A percentile compares a stretch with the other conserved stretches of the same genome.
These are phyloP conservation scores for Cyclotella kingstonii DNA, from an alignment of 108 stramenopile species.

Conservation along the genomic window DNA sequence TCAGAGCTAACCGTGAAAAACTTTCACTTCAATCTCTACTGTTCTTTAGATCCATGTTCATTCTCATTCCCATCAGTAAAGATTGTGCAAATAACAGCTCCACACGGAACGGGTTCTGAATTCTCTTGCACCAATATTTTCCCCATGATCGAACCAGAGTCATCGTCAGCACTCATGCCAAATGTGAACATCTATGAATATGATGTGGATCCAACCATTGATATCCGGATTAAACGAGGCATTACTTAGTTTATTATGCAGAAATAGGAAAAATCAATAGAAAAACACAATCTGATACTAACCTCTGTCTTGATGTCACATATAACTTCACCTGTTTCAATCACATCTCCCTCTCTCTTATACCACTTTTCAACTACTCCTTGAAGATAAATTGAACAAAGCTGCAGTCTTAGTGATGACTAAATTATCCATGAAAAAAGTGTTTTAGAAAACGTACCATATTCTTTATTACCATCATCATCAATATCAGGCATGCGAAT, in stretches of 20 bases:
- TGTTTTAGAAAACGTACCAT: neutral
- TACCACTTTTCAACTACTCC: constrained; percentile 42
- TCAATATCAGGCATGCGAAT: constrained; percentile 35
- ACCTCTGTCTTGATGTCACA: constrained; percentile 44
- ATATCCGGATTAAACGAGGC: neutral
- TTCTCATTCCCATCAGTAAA: constrained; percentile 21
- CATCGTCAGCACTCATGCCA: constrained; percentile 45
- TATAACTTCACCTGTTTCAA: constrained; percentile 31
- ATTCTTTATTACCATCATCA: constrained; percentile 19
- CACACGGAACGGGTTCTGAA: constrained; percentile 22
- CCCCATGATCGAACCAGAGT: constrained; percentile 42
- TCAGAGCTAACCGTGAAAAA: neutral
- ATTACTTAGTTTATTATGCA: neutral
- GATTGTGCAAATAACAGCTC: constrained; percentile 41
- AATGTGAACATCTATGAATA: constrained; percentile 35
- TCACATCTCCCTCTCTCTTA: constrained; percentile 40
- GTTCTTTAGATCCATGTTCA: neutral
- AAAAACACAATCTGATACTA: constrained; percentile 5
- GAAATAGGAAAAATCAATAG: neutral
- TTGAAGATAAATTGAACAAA: neutral
- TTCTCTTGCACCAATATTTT: constrained; percentile 36
- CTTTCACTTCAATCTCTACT: neutral
- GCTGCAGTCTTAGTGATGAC: neutral
- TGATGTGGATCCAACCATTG: neutral
- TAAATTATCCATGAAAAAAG: neutral